Evolutionary conservation across 371 early-diverging fungal genomes (phyloP), one percentile per base, ranked within the genome.

Genomic region (Mucor circinelloides): DNA sequence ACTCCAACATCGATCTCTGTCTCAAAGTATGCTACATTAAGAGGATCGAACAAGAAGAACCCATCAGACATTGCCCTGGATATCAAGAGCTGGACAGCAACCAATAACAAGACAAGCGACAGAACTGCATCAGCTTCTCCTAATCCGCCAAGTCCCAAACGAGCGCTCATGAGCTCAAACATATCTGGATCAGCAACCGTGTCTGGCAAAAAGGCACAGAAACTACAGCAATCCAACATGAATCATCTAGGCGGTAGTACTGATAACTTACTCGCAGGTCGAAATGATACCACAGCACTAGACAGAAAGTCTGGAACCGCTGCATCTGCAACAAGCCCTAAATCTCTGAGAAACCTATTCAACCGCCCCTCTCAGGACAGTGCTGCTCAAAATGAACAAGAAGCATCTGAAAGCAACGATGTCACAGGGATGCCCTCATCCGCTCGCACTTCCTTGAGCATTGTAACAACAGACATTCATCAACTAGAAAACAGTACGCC

Each of bases 171-270:
- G 48, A 68, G 57, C 25, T 68, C 68, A 25, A 68, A 36, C n/a
- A 6, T 64, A 6, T 64, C 69, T n/a, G 72, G 72, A 19, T 64
- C 69, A 9, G 65, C 65, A 19, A 69, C 69, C 3, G 56, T 64
- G 9, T 64, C 69, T 12, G 72, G 69, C 3, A 64, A 32, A 56
- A 52, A 15, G 25, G 52, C 52, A 52, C 3, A 13, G 12, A 46
- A 42, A 38, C 23, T 17, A 27, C 50, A 63, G 15, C 61, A 61
- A 40, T 50, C 50, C 21, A 50, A 9, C 50, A 12, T 50, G 13
- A 13, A 2, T 27, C 21, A 27, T 52, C 44, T 46, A 27, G 40
- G 56, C 2, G 17, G 25, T 3, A 58, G 36, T 36, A 65, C 28
- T 19, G 60, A 56, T 30, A 28, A 60, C 50, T 32, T 31, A 40